phyloP scores from a whole-genome alignment of 441 rosid species.

The Iberis amara region DNA sequence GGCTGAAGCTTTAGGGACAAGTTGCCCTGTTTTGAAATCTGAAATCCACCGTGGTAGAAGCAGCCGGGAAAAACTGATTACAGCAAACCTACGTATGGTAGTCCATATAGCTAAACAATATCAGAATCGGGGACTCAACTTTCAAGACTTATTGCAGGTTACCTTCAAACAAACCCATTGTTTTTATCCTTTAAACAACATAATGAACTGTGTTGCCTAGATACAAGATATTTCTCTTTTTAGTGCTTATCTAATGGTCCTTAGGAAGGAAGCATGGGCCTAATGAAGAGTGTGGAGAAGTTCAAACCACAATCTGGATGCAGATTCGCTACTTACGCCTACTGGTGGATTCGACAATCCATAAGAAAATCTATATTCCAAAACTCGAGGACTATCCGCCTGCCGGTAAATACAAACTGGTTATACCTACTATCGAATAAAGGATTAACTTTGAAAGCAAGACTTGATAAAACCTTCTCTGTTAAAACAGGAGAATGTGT shows the following conservation, averaged over 20 bases:
- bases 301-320: conserved; percentile 80
- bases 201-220: not conserved
- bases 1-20: conserved; percentile 65
- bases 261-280: conserved; percentile 88
- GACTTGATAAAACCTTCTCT: conserved; percentile 22
- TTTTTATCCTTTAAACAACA: not conserved
- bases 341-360: conserved; percentile 85
- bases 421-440: conserved; percentile 2
- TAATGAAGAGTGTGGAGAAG: conserved; percentile 80
- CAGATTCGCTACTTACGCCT: conserved; percentile 78
- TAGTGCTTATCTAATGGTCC: conserved; percentile 21
- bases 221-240: not conserved
- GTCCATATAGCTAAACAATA: conserved; percentile 79
- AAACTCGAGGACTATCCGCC: conserved; percentile 67
- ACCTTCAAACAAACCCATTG: conserved; percentile 7
- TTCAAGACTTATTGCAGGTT: conserved; percentile 81
- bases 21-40: conserved; percentile 46
- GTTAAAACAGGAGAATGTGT: conserved; percentile 58
- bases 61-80: conserved; percentile 59
- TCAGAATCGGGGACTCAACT: conserved; percentile 69
- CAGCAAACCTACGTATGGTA: conserved; percentile 70
- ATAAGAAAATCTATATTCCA: conserved; percentile 67
- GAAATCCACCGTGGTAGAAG: conserved; percentile 51
- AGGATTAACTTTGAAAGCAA: not conserved
- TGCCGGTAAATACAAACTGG: conserved; percentile 54